Base-by-base conservation (phyloP, 495 filamentous ascomycete genomes). In the Penicillium coprophilum region DNA sequence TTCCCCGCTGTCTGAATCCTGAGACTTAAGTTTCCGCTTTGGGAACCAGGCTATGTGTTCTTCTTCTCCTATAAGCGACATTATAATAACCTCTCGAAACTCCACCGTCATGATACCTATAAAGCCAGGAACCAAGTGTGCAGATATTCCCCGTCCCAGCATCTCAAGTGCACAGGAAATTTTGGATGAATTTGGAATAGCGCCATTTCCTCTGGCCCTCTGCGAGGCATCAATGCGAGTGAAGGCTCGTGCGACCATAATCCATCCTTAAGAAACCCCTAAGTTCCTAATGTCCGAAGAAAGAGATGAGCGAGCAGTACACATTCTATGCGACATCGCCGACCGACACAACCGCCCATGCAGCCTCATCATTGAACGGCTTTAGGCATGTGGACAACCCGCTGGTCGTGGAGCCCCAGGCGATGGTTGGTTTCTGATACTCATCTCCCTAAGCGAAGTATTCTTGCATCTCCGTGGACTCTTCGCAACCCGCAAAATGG, bases 251-350 rank as follows among this genome's bases (percentile, higher is more conserved):
- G 34, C 34, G 15, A 85, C 82, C 2, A 74, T 91, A 51, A 81
- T 92, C 60, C 78, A 81, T 1, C 73, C 91, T 4, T 72, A 77
- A 19, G 87, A 92, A 56, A 90, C 88, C 1, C 88, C 88, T 20
- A 90, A 89, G 58, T 91, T 85, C 62, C 81, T 89, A 1, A 64
- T 92, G 20, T 77, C 78, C 23, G 74, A 84, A 48, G 87, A 87
- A 8, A 77, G 81, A 39, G 87, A 91, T 56, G 80, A 73, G 4
- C 68, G 86, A 55, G 78, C 85, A 0, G 81, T 90, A 45, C 67
- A 77, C 2, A 85, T 80, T 1, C 73, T 92, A 10, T 79, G 85
- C 30, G 70, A 60, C 9, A 79, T 91, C 43, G 87, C 88, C 0
- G 67, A 63, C 21, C 85, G 77, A 64, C 85, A 92, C 70, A 73